Evolutionary conservation across 169 alveolate species (phyloP).

Genomic region (Condylostoma magnum): DNA sequence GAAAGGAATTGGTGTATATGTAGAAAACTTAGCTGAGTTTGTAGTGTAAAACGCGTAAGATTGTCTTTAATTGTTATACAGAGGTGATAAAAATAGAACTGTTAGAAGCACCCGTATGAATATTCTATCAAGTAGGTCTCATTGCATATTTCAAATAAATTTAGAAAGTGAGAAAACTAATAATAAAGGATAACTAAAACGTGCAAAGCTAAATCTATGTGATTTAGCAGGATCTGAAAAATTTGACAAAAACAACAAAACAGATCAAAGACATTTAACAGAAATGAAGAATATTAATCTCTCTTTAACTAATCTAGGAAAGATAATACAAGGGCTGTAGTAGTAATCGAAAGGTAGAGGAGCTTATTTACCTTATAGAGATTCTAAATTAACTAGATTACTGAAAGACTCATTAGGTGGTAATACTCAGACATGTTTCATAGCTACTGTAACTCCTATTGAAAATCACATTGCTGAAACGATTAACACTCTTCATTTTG

Average conservation of each 20-base stretch:
- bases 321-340: constrained; percentile 46
- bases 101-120: constrained; percentile 65
- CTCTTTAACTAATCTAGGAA: constrained; percentile 57
- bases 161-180: constrained; percentile 44
- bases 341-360: constrained; percentile 26
- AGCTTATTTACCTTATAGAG: constrained; percentile 56
- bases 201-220: constrained; percentile 57
- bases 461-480: constrained; percentile 45
- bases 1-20: constrained; percentile 51
- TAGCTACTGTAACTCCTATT: constrained; percentile 58
- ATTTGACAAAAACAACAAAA: constrained; percentile 41
- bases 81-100: constrained; percentile 14
- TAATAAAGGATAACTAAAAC: constrained; percentile 39
- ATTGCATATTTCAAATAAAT: constrained; percentile 78
- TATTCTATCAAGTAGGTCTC: constrained; percentile 79
- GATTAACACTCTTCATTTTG: constrained; percentile 58
- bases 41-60: constrained; percentile 49
- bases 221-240: constrained; percentile 81
- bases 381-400: constrained; percentile 59
- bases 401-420: constrained; percentile 70
- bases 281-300: constrained; percentile 54
- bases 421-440: constrained; percentile 56
- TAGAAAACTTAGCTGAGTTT: constrained; percentile 58
- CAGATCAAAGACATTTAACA: constrained; percentile 41
- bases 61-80: constrained; percentile 32